A percentile compares a stretch with the other conserved stretches of the same genome.
Evolutionary conservation across 495 filamentous ascomycete genomes (phyloP).

Genomic region (Bryoglossum gracile): DNA sequence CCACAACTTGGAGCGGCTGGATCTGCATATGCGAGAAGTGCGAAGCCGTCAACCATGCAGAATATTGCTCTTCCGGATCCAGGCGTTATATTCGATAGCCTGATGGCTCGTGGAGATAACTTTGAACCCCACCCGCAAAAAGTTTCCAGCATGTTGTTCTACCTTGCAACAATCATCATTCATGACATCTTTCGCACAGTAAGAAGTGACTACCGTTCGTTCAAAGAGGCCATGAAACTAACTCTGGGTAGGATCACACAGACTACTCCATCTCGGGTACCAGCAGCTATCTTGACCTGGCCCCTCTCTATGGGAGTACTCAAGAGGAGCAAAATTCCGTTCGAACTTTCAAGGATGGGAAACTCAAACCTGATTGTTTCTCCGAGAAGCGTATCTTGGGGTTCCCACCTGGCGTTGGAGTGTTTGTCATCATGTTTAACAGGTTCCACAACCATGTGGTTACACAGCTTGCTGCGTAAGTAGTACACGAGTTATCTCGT

Average conservation of each 20-base stretch:
- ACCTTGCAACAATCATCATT: slow-evolving; percentile 84
- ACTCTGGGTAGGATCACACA: slow-evolving; percentile 25
- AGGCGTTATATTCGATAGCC: slow-evolving; percentile 62
- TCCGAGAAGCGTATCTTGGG: slow-evolving; percentile 68
- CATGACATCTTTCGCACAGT: slow-evolving; percentile 53
- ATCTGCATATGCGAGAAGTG: slow-evolving; percentile 66
- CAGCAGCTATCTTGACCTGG: slow-evolving; percentile 79
- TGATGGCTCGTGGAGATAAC: slow-evolving; percentile 40
- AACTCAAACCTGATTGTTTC: slow-evolving; percentile 76
- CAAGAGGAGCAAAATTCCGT: slow-evolving; percentile 66
- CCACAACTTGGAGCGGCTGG: slow-evolving; percentile 57
- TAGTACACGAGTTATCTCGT: not conserved
- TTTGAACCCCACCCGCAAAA: slow-evolving; percentile 34
- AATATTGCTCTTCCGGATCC: slow-evolving; percentile 67
- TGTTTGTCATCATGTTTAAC: slow-evolving; percentile 66
- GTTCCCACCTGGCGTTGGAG: slow-evolving; percentile 79
- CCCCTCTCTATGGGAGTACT: slow-evolving; percentile 80
- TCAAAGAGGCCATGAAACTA: not conserved
- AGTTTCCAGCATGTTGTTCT: slow-evolving; percentile 83
- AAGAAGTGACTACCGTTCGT: not conserved
- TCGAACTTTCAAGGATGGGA: slow-evolving; percentile 74
- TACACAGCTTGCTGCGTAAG: slow-evolving; percentile 45
- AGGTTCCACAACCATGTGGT: slow-evolving; percentile 79
- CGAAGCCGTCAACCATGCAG: slow-evolving; percentile 54
- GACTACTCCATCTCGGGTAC: slow-evolving; percentile 58